Evolutionary conservation across 108 stramenopile species (phyloP).

Genomic region (Fistulifera solaris): DNA sequence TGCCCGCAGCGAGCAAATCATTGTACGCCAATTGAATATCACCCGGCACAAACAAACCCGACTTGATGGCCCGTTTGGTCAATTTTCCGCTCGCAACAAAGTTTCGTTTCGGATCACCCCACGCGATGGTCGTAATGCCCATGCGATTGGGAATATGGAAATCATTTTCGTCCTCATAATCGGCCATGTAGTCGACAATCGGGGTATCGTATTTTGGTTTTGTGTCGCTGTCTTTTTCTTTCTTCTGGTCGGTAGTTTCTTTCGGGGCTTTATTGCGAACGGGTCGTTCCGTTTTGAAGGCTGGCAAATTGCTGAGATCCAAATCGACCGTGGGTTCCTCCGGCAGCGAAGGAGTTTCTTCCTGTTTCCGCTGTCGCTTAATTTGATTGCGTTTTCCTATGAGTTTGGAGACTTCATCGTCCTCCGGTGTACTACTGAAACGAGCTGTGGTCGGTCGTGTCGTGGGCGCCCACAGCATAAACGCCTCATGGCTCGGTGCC

Average conservation of each 20-base stretch:
- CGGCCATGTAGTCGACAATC: conserved; percentile 53
- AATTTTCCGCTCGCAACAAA: conserved; percentile 49
- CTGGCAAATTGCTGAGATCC: conserved; percentile 28
- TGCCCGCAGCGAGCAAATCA: conserved; percentile 44
- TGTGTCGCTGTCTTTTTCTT: conserved; percentile 12
- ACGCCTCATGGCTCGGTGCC: too few relatives aligned
- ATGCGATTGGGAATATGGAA: conserved; percentile 83
- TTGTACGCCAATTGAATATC: conserved; percentile 72
- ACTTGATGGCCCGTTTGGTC: conserved; percentile 53
- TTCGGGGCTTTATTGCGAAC: conserved; percentile 19
- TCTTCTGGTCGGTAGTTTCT: conserved; percentile 12
- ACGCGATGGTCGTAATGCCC: conserved; percentile 54
- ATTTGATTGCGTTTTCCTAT: conserved; percentile 42
- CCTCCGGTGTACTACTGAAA: neutral
- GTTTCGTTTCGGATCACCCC: conserved; percentile 54
- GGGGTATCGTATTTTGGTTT: conserved; percentile 13
- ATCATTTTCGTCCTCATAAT: conserved; percentile 73
- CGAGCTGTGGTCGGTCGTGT: too few relatives aligned
- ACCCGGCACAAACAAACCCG: conserved; percentile 53
- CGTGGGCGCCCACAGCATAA: too few relatives aligned
- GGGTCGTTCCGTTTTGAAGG: conserved; percentile 30
- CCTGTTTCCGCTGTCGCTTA: conserved; percentile 30
- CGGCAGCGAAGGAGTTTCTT: conserved; percentile 4
- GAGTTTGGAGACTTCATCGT: conserved; percentile 39
- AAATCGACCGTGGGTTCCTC: conserved; percentile 10